Evolutionary conservation across 257 asterid species (phyloP), one percentile per base, ranked within the genome.

Genomic region (Galeopsis tetrahit): DNA sequence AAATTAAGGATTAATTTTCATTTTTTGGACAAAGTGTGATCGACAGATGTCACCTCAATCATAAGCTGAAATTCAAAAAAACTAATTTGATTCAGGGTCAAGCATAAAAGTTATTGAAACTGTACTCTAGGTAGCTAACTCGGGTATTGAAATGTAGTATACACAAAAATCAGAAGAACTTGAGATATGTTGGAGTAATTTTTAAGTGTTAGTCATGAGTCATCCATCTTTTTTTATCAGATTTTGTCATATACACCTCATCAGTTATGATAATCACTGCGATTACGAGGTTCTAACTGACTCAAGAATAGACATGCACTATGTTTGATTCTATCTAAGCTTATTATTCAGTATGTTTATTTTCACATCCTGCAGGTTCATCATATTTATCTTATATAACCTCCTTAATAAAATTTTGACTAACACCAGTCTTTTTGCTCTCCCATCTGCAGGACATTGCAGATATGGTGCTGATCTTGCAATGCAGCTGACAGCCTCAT

Each of bases 391-490:
- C 6, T 52, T 10, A 13, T 10, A 14, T 42, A 40, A 8, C 68
- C 8, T 49, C 43, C 46, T n/a, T 51, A 61, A 38, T 49, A 1
- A 35, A 40, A 53, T 52, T 6, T 11, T 63, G 53, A 39, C 38
- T 10, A 6, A 65, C 46, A 53, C 55, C 42, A 5, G 7, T 6
- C 35, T 8, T 57, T 60, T 62, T 17, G 64, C 42, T 35, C 28
- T 68, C 35, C 69, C 57, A 52, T 53, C 52, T 77, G 56, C 63
- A 92, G 98, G 91, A 60, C 91, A 85, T 78, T 92, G 98, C 83
- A 84, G 81, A 75, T 92, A 92, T 58, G 96, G 95, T 53, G 85
- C 79, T 42, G 93, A 92, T 75, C 90, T 92, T 72, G 95, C 95
- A 53, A 71, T 75, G 80, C 88, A 92, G 82, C 85, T 92, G 76